Evolutionary conservation across 352 stramenopile genomes (phyloP).

Genomic region (Phytophthora pluvialis): DNA sequence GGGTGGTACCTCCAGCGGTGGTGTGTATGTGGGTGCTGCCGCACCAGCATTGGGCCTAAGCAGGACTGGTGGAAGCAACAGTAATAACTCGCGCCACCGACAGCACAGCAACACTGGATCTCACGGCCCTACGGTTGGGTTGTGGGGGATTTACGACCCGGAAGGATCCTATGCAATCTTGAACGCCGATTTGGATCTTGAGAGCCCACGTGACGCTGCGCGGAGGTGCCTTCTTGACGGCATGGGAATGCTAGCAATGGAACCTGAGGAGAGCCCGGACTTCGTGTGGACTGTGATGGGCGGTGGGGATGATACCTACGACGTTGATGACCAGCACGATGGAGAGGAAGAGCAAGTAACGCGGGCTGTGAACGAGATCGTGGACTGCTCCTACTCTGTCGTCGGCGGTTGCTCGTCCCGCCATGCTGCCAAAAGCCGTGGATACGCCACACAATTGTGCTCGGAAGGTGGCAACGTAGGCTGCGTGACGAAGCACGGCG

Average conservation of each 20-base stretch:
- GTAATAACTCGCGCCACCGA: slow-evolving; percentile 48
- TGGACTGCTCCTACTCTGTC: slow-evolving; percentile 76
- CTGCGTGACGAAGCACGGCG: slow-evolving; percentile 72
- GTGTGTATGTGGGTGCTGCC: slow-evolving; percentile 52
- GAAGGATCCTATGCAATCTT: slow-evolving; percentile 84
- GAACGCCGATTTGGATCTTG: slow-evolving; percentile 64
- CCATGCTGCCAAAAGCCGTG: slow-evolving; percentile 26
- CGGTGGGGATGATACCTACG: slow-evolving; percentile 44
- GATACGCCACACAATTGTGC: slow-evolving; percentile 71
- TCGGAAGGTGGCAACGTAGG: slow-evolving; percentile 67
- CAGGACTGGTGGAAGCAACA: slow-evolving; percentile 26
- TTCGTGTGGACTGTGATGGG: slow-evolving; percentile 77
- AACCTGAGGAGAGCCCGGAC: slow-evolving; percentile 76
- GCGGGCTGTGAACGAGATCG: slow-evolving; percentile 69
- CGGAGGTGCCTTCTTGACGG: slow-evolving; percentile 66
- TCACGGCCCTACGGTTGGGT: slow-evolving; percentile 51
- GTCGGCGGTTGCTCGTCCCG: slow-evolving; percentile 64
- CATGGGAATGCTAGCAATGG: slow-evolving; percentile 78
- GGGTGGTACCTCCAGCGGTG: slow-evolving; percentile 74
- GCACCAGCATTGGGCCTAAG: slow-evolving; percentile 23
- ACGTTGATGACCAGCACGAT: slow-evolving; percentile 51
- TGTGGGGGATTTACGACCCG: slow-evolving; percentile 87
- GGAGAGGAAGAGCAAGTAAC: slow-evolving; percentile 75
- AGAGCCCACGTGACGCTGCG: slow-evolving; percentile 69
- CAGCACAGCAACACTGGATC: slow-evolving; percentile 26